Evolutionary conservation across 2,329 filamentous ascomycete genomes (phyloP).

Genomic region (Monilinia vaccinii-corymbosi): DNA sequence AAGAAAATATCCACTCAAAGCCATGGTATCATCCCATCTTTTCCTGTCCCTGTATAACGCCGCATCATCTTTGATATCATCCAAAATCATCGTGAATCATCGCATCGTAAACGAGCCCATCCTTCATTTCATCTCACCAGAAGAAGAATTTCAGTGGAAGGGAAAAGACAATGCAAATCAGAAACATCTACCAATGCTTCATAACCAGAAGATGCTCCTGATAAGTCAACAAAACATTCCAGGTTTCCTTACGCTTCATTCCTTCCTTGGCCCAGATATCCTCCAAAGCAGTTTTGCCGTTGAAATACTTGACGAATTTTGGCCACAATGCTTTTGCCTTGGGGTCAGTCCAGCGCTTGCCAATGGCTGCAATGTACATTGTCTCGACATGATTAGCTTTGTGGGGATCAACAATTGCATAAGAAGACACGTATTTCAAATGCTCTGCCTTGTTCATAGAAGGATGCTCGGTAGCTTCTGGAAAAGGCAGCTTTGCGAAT

Average conservation of each 20-base stretch:
- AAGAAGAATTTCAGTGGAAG: neutral
- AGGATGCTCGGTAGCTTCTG: conserved; percentile 44
- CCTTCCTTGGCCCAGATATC: conserved; percentile 78
- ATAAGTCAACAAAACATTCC: conserved; percentile 55
- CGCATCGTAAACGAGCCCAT: neutral
- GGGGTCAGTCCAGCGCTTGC: conserved; percentile 36
- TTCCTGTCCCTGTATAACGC: neutral
- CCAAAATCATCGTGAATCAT: neutral
- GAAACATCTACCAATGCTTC: conserved; percentile 54
- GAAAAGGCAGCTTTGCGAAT: conserved; percentile 29
- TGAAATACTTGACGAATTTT: conserved; percentile 71
- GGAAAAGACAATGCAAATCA: neutral
- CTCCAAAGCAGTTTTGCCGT: conserved; percentile 77
- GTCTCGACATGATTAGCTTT: conserved; percentile 71
- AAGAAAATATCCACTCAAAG: neutral
- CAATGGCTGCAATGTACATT: conserved; percentile 57
- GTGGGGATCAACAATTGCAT: conserved; percentile 69
- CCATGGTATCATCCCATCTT: neutral
- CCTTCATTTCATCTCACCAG: neutral
- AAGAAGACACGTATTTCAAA: conserved; percentile 48
- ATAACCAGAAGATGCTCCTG: conserved; percentile 59
- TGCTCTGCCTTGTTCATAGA: conserved; percentile 48
- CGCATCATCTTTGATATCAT: neutral
- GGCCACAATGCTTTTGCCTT: conserved; percentile 61
- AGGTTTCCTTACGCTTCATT: conserved; percentile 76